These are phyloP conservation scores for Amanita rubescens DNA, from an alignment of 768 basidiomycete genomes.

Conservation along the genomic window DNA sequence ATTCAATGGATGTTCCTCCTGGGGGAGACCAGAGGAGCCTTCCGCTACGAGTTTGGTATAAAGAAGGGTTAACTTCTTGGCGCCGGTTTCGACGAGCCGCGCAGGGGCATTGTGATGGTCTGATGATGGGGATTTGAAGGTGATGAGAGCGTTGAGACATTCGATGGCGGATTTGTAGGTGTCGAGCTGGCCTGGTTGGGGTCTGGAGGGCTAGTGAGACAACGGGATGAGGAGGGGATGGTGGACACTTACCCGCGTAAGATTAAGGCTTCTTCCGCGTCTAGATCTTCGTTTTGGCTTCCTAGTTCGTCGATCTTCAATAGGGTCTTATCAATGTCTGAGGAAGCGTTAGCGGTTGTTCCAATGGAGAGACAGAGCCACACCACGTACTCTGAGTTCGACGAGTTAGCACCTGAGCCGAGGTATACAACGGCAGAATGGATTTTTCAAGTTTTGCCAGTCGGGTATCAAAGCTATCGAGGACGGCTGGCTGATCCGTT, in stretches of 20 bases:
- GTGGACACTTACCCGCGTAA: background rate
- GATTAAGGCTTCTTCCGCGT: conserved; percentile 56
- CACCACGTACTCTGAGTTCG: too few relatives aligned
- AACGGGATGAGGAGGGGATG: background rate
- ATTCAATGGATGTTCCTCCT: conserved; percentile 27
- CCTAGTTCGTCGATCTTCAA: conserved; percentile 74
- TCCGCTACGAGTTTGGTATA: conserved; percentile 89
- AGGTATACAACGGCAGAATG: too few relatives aligned
- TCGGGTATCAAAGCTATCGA: too few relatives aligned
- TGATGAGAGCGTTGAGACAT: conserved; percentile 71
- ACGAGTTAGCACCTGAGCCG: too few relatives aligned
- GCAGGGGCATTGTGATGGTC: conserved; percentile 52
- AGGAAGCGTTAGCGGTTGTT: too few relatives aligned
- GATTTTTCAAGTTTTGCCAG: too few relatives aligned
- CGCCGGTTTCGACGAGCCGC: conserved; percentile 75
- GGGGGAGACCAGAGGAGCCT: conserved; percentile 55
- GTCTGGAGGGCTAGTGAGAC: conserved; percentile 35
- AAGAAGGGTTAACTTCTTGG: conserved; percentile 72
- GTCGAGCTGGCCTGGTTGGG: conserved; percentile 59
- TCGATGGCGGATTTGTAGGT: conserved; percentile 67
- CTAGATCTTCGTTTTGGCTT: conserved; percentile 66
- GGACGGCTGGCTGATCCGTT: too few relatives aligned
- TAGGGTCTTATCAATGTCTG: conserved; percentile 81
- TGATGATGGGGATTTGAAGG: conserved; percentile 58
- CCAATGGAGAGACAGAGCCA: too few relatives aligned